A percentile compares a stretch with the other conserved stretches of the same genome.
These are phyloP conservation scores for Fusarium torreyae DNA, from an alignment of 2,329 filamentous ascomycete species.

Conservation along the genomic window DNA sequence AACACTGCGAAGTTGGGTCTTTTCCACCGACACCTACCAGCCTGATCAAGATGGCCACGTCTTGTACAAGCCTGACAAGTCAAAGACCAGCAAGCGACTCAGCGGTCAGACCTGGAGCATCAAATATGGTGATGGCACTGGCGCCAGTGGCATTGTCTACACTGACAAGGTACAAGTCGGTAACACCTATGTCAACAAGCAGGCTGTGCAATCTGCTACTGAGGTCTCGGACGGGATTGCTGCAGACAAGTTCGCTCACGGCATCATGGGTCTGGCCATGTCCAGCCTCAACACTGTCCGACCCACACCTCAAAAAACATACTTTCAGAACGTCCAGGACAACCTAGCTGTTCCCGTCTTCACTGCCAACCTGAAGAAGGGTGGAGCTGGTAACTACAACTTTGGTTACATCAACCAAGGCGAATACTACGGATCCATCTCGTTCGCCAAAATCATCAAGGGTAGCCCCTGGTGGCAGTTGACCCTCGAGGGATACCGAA, in stretches of 20 bases:
- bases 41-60: constrained; percentile 66
- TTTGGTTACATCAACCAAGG: constrained; percentile 67
- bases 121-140: constrained; percentile 75
- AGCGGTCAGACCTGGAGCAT: constrained; percentile 68
- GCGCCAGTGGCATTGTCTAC: constrained; percentile 75
- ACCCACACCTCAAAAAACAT: constrained; percentile 53
- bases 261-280: constrained; percentile 56
- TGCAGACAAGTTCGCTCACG: constrained; percentile 54
- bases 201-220: constrained; percentile 77
- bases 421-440: constrained; percentile 71
- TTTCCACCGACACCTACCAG: constrained; percentile 70
- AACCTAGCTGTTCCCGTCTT: constrained; percentile 54
- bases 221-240: constrained; percentile 65
- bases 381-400: constrained; percentile 56
- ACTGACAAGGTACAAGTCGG: constrained; percentile 75
- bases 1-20: constrained; percentile 73
- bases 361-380: constrained; percentile 55
- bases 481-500: constrained; percentile 67
- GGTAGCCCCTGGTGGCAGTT: constrained; percentile 75
- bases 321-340: constrained; percentile 55
- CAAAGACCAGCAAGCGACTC: constrained; percentile 61
- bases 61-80: constrained; percentile 68
- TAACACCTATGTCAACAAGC: constrained; percentile 68
- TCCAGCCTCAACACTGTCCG: constrained; percentile 54
- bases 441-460: constrained; percentile 67